phyloP scores from a whole-genome alignment of 805 yeast genomes.

The Naumovozyma castellii region DNA sequence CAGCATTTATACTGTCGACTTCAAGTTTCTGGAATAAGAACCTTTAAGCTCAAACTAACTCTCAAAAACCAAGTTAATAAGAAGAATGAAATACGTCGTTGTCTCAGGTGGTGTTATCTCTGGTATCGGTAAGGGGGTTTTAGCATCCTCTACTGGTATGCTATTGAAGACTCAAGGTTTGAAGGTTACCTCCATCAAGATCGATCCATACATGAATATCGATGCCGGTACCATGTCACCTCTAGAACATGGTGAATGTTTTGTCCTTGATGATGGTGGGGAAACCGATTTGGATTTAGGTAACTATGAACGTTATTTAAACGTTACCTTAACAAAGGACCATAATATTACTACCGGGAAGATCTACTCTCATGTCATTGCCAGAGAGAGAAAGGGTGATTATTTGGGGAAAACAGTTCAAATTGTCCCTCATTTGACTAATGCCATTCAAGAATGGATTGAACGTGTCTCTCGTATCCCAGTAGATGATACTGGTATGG shows the following conservation, averaged over 20 bases:
- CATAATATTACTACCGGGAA: slow-evolving; percentile 98
- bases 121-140: slow-evolving; percentile 98
- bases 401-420: slow-evolving; percentile 98
- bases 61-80: slow-evolving; percentile 1
- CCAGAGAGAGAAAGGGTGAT: slow-evolving; percentile 92
- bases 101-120: slow-evolving; percentile 99
- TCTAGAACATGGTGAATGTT: slow-evolving; percentile 97
- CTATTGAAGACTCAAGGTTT: slow-evolving; percentile 86
- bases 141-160: slow-evolving; percentile 95
- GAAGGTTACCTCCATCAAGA: slow-evolving; percentile 93
- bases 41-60: background rate
- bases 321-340: slow-evolving; percentile 83
- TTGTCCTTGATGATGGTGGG: slow-evolving; percentile 96
- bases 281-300: slow-evolving; percentile 98
- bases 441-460: slow-evolving; percentile 97
- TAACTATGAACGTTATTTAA: slow-evolving; percentile 93
- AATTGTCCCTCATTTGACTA: slow-evolving; percentile 96
- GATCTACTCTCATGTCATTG: slow-evolving; percentile 87
- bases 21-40: background rate
- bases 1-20: background rate
- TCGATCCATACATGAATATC: slow-evolving; percentile 97
- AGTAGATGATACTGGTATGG: slow-evolving; percentile 78
- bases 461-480: slow-evolving; percentile 87
- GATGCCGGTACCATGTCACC: slow-evolving; percentile 99
- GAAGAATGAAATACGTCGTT: slow-evolving; percentile 89